Conservation (phyloP, 495 filamentous ascomycete genomes). For the Lepidopterella palustris region DNA sequence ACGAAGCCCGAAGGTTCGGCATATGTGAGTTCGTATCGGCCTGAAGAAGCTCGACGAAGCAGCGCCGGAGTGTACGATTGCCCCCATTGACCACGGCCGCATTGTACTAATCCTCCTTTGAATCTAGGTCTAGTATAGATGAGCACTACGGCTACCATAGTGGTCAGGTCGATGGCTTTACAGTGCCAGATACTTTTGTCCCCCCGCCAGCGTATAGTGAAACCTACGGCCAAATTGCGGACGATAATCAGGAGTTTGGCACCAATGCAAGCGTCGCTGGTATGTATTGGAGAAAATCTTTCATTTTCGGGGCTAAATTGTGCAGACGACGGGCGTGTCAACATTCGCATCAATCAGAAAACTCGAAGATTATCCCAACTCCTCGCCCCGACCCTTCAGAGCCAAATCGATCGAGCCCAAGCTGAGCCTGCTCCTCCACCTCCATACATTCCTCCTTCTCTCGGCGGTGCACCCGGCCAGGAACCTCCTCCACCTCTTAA, state of each 20-base stretch:
- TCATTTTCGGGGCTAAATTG: neutral
- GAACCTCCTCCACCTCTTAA: constrained; percentile 45
- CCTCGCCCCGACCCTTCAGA: constrained; percentile 57
- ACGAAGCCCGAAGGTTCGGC: constrained; percentile 19
- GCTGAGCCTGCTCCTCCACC: constrained; percentile 45
- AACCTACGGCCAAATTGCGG: constrained; percentile 43
- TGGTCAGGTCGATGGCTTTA: constrained; percentile 2
- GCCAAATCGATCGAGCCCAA: constrained; percentile 45
- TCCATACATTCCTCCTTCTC: constrained; percentile 55
- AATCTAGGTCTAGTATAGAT: neutral
- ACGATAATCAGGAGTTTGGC: constrained; percentile 48
- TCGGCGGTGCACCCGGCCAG: constrained; percentile 53
- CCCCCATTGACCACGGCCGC: neutral
- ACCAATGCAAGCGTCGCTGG: constrained; percentile 47
- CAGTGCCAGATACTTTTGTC: constrained; percentile 7
- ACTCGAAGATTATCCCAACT: constrained; percentile 57
- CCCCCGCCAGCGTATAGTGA: constrained; percentile 49
- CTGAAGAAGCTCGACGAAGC: constrained; percentile 1
- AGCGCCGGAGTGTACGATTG: neutral
- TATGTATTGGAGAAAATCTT: constrained; percentile 13
- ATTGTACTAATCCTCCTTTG: neutral
- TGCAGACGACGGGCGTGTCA: constrained; percentile 61
- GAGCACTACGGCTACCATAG: constrained; percentile 2
- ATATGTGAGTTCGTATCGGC: constrained; percentile 22
- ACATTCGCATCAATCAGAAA: constrained; percentile 68